phyloP scores from a whole-genome alignment of 176 grass and related monocot species.

The Carex parvula region DNA sequence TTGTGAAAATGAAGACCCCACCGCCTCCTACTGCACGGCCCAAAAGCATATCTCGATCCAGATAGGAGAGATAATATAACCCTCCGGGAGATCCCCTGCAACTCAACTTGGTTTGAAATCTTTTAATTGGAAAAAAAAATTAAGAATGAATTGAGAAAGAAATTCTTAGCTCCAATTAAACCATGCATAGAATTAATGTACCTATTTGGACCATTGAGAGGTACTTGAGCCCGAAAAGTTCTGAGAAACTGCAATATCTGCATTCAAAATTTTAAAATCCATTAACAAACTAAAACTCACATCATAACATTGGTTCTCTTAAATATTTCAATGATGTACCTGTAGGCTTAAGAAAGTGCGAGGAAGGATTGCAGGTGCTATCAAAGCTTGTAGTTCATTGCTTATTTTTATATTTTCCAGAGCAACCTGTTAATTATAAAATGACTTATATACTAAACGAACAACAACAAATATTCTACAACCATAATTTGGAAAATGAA shows the following conservation, averaged over 20 bases:
- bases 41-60: slow-evolving; percentile 86
- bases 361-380: slow-evolving; percentile 94
- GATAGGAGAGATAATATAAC: slow-evolving; percentile 89
- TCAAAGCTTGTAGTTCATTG: slow-evolving; percentile 76
- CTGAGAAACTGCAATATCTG: slow-evolving; percentile 87
- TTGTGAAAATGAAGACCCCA: slow-evolving; percentile 89
- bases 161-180: not conserved
- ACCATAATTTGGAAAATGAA: not conserved
- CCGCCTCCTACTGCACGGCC: slow-evolving; percentile 74
- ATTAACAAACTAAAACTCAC: not conserved
- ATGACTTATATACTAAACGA: not conserved
- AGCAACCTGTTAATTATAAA: slow-evolving; percentile 52
- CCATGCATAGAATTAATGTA: slow-evolving; percentile 17
- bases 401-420: slow-evolving; percentile 86
- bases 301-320: not conserved
- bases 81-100: slow-evolving; percentile 79
- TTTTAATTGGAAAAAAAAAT: slow-evolving; percentile 10
- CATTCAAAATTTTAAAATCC: slow-evolving; percentile 21
- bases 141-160: not conserved
- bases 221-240: slow-evolving; percentile 79
- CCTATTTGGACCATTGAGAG: slow-evolving; percentile 65
- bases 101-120: slow-evolving; percentile 23
- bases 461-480: not conserved
- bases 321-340: slow-evolving; percentile 35
- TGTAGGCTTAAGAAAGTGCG: slow-evolving; percentile 80